These are phyloP conservation scores for Coniophora puteana DNA, from an alignment of 1,284 basidiomycete genomes.

Conservation along the genomic window DNA sequence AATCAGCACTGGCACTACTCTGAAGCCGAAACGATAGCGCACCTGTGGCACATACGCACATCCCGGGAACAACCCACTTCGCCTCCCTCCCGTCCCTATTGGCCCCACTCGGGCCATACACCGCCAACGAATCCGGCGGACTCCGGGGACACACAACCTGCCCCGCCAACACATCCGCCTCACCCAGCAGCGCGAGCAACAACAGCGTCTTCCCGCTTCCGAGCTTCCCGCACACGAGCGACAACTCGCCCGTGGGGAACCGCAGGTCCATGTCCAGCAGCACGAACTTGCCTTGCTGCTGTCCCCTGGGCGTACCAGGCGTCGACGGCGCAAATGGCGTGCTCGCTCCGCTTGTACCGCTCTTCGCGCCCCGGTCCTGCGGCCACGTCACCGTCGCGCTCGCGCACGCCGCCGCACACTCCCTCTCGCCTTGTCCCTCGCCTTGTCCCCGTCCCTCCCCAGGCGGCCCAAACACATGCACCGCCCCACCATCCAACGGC, in stretches of 20 bases:
- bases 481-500: conserved; percentile 50
- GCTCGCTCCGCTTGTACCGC: conserved; percentile 34
- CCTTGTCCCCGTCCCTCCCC: too few relatives aligned
- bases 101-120: too few relatives aligned
- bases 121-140: conserved; percentile 73
- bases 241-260: conserved; percentile 77
- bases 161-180: conserved; percentile 83
- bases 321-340: conserved; percentile 63
- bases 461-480: too few relatives aligned
- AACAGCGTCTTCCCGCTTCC: conserved; percentile 85
- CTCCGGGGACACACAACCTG: conserved; percentile 81
- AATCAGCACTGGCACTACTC: too few relatives aligned
- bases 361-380: conserved; percentile 55
- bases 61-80: conserved; percentile 73
- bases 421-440: conserved; percentile 25
- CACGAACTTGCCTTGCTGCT: conserved; percentile 74
- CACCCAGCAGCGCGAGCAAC: conserved; percentile 82
- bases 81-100: conserved; percentile 38
- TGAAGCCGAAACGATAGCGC: conserved; percentile 9
- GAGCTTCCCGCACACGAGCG: conserved; percentile 79
- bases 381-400: conserved; percentile 92
- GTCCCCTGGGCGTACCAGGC: too few relatives aligned
- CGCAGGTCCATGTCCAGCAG: conserved; percentile 76
- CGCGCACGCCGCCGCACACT: conserved; percentile 71
- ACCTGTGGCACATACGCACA: conserved; percentile 93